Conservation (phyloP, 495 filamentous ascomycete genomes). For the Daldinia concentrica region DNA sequence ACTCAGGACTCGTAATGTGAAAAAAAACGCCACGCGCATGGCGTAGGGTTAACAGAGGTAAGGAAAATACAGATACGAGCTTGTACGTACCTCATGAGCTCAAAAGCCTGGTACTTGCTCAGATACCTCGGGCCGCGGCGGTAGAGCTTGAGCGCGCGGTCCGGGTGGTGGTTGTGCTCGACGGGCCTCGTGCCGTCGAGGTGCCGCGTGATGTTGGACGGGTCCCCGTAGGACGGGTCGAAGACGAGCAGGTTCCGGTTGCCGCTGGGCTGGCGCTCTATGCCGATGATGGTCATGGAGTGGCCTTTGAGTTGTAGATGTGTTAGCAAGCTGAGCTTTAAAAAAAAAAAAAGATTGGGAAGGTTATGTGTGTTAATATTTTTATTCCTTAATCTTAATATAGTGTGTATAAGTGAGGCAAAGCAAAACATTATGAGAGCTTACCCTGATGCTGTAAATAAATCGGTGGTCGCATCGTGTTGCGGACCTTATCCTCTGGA, state of each 20-base stretch:
- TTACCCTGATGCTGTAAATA: constrained; percentile 88
- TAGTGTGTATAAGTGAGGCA: background rate
- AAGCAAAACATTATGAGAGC: constrained; percentile 4
- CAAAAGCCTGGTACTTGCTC: constrained; percentile 76
- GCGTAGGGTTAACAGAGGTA: background rate
- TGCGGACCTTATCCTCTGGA: constrained; percentile 62
- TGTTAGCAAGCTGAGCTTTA: constrained; percentile 7
- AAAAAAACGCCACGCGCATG: background rate
- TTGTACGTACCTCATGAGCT: constrained; percentile 70
- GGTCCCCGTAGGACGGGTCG: constrained; percentile 85
- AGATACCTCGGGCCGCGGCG: constrained; percentile 73
- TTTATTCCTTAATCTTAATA: background rate
- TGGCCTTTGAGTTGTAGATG: constrained; percentile 65
- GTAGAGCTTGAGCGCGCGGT: constrained; percentile 72
- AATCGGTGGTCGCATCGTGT: constrained; percentile 79
- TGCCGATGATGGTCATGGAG: constrained; percentile 89
- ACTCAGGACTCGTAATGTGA: background rate
- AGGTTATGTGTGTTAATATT: background rate
- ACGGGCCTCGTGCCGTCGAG: constrained; percentile 49
- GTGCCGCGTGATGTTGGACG: constrained; percentile 66
- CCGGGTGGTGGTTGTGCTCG: constrained; percentile 55
- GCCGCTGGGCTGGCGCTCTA: constrained; percentile 75
- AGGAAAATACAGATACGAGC: background rate
- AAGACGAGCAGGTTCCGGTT: constrained; percentile 81
- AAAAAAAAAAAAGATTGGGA: background rate